phyloP scores from a whole-genome alignment of 345 rosid genomes.

The Acer saccharum region DNA sequence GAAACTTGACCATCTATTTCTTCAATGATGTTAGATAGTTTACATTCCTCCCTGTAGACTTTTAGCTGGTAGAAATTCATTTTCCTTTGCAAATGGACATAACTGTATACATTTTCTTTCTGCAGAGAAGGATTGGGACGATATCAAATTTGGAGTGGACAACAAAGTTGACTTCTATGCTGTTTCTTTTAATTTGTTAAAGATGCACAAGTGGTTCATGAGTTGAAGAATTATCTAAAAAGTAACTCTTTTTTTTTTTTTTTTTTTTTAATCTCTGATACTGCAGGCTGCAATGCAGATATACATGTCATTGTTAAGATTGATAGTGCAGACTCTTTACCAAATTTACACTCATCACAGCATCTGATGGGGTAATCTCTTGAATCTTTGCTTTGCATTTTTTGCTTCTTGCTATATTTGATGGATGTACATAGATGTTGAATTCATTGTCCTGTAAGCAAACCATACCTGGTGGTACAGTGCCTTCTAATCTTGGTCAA shows the following conservation, averaged over 20 bases:
- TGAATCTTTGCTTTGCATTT: slow-evolving; percentile 20
- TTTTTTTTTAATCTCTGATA: slow-evolving; percentile 8
- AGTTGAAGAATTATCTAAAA: slow-evolving; percentile 86
- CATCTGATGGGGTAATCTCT: slow-evolving; percentile 91
- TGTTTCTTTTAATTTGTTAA: slow-evolving; percentile 96
- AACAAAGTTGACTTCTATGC: slow-evolving; percentile 95
- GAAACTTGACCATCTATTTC: slow-evolving; percentile 12
- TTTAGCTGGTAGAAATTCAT: not conserved
- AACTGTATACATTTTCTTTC: slow-evolving; percentile 16
- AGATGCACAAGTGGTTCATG: slow-evolving; percentile 98
- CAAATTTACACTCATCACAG: slow-evolving; percentile 92
- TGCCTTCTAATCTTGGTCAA: slow-evolving; percentile 93
- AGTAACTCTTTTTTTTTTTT: slow-evolving; percentile 36
- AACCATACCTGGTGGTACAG: slow-evolving; percentile 67
- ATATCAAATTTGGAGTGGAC: slow-evolving; percentile 96
- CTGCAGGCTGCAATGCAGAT: slow-evolving; percentile 76
- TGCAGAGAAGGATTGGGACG: slow-evolving; percentile 99
- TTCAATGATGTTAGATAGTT: not conserved
- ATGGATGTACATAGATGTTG: not conserved
- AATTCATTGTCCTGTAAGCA: not conserved
- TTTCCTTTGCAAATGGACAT: slow-evolving; percentile 10
- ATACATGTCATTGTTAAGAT: slow-evolving; percentile 91
- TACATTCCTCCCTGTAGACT: not conserved
- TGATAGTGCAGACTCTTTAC: slow-evolving; percentile 97
- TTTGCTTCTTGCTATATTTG: slow-evolving; percentile 19